Evolutionary conservation across 176 grass and related monocot genomes (phyloP).

Genomic region (Hordeum marinum): DNA sequence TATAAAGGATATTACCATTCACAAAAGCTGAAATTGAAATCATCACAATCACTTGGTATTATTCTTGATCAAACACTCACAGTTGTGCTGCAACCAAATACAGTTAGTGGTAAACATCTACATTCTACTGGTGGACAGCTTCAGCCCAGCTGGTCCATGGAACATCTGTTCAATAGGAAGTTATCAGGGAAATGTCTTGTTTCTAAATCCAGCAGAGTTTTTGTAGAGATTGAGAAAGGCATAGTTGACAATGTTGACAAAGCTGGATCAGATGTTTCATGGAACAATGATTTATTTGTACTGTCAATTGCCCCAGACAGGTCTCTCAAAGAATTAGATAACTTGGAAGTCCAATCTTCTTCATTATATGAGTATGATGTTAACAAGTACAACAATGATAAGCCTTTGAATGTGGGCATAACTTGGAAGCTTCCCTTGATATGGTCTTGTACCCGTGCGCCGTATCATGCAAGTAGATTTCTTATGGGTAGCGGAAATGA

Average conservation of each 20-base stretch:
- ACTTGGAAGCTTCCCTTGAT: slow-evolving; percentile 73
- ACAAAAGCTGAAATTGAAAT: slow-evolving; percentile 70
- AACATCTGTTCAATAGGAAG: slow-evolving; percentile 75
- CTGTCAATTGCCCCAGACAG: slow-evolving; percentile 55
- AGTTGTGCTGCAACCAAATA: slow-evolving; percentile 63
- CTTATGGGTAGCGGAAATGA: slow-evolving; percentile 98
- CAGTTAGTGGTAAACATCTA: slow-evolving; percentile 11
- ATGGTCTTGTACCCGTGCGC: slow-evolving; percentile 59
- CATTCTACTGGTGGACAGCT: slow-evolving; percentile 39
- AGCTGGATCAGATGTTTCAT: slow-evolving; percentile 36
- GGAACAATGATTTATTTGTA: slow-evolving; percentile 55
- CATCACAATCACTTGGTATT: slow-evolving; percentile 53
- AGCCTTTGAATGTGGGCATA: slow-evolving; percentile 77
- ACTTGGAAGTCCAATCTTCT: slow-evolving; percentile 35
- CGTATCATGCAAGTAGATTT: slow-evolving; percentile 80
- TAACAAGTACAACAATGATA: slow-evolving; percentile 52
- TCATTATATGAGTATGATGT: slow-evolving; percentile 68
- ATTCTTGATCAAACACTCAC: slow-evolving; percentile 81
- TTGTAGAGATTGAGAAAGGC: slow-evolving; percentile 67
- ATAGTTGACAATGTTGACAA: slow-evolving; percentile 22
- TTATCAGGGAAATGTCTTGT: slow-evolving; percentile 64
- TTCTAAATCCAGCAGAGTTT: slow-evolving; percentile 77
- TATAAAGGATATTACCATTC: slow-evolving; percentile 98
- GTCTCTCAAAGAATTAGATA: slow-evolving; percentile 46
- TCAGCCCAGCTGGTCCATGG: slow-evolving; percentile 80